Conservation (phyloP, 768 basidiomycete genomes). For the Boletus eberwhitei region DNA sequence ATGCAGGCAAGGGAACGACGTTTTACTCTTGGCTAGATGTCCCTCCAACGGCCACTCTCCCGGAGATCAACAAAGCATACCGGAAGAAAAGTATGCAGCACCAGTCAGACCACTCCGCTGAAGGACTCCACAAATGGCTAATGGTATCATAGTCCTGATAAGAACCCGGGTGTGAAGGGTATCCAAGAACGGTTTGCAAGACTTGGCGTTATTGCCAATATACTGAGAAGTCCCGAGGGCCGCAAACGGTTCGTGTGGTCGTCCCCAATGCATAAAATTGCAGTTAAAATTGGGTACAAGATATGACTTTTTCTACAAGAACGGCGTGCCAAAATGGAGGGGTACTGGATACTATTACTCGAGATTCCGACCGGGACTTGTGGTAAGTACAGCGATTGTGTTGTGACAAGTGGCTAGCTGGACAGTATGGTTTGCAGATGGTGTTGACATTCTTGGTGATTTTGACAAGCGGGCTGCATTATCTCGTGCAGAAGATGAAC, state of each 20-base stretch:
- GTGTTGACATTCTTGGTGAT: slow-evolving; percentile 75
- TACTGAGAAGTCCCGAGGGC: slow-evolving; percentile 71
- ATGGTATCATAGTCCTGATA: slow-evolving; percentile 71
- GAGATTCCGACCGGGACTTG: slow-evolving; percentile 90
- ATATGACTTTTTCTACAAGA: slow-evolving; percentile 95
- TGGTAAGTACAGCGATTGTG: slow-evolving; percentile 41
- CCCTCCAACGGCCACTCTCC: slow-evolving; percentile 62
- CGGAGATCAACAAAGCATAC: slow-evolving; percentile 87
- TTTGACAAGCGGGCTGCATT: slow-evolving; percentile 79
- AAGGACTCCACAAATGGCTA: slow-evolving; percentile 2
- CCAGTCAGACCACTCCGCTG: slow-evolving; percentile 59
- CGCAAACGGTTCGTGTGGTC: slow-evolving; percentile 62
- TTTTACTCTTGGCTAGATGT: slow-evolving; percentile 96
- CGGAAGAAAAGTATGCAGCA: slow-evolving; percentile 85
- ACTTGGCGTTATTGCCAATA: slow-evolving; percentile 79
- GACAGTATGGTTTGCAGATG: slow-evolving; percentile 40
- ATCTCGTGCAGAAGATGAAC: slow-evolving; percentile 74
- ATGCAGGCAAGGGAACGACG: slow-evolving; percentile 75
- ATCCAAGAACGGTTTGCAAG: slow-evolving; percentile 90
- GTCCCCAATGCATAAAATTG: background rate
- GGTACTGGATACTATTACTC: slow-evolving; percentile 97
- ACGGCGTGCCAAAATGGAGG: slow-evolving; percentile 95
- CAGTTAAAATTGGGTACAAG: slow-evolving; percentile 37
- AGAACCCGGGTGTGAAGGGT: slow-evolving; percentile 82
- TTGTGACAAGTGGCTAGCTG: background rate